A percentile compares a stretch with the other conserved stretches of the same genome.
These are phyloP conservation scores for Malus sieversii DNA, from an alignment of 306 rosid species.

Conservation along the genomic window DNA sequence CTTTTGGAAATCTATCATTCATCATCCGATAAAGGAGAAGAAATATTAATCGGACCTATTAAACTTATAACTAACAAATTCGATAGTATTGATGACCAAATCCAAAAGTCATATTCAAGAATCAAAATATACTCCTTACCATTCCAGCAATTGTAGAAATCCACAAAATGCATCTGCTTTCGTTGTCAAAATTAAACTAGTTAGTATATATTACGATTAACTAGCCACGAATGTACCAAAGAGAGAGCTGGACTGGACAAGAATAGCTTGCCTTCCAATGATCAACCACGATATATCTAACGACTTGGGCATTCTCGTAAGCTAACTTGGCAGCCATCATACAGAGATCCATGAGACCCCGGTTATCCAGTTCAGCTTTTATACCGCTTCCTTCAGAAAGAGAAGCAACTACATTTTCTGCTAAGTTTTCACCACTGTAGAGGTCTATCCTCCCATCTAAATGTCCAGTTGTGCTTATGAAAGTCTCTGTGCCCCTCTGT, in stretches of 20 bases:
- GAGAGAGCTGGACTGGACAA: neutral
- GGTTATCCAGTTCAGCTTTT: slow-evolving; percentile 26
- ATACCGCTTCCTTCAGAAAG: slow-evolving; percentile 17
- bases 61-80: neutral
- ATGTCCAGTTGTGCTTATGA: slow-evolving; percentile 61
- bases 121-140: slow-evolving; percentile 27
- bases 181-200: slow-evolving; percentile 1
- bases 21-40: neutral
- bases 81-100: neutral
- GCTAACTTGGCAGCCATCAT: slow-evolving; percentile 78
- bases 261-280: slow-evolving; percentile 62
- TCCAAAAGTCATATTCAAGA: neutral
- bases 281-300: slow-evolving; percentile 31
- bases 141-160: slow-evolving; percentile 66
- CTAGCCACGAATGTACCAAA: neutral
- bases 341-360: slow-evolving; percentile 62
- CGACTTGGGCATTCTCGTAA: slow-evolving; percentile 55
- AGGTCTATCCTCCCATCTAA: slow-evolving; percentile 52
- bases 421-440: slow-evolving; percentile 16
- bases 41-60: neutral
- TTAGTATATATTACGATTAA: neutral
- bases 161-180: slow-evolving; percentile 73
- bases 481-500: slow-evolving; percentile 50
- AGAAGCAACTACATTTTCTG: slow-evolving; percentile 12
- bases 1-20: slow-evolving; percentile 47